Percentiles rank a stretch among this genome's conserved stretches.
These are phyloP conservation scores for Irpex sp. DNA, from an alignment of 1,284 basidiomycete genomes.

Conservation along the genomic window DNA sequence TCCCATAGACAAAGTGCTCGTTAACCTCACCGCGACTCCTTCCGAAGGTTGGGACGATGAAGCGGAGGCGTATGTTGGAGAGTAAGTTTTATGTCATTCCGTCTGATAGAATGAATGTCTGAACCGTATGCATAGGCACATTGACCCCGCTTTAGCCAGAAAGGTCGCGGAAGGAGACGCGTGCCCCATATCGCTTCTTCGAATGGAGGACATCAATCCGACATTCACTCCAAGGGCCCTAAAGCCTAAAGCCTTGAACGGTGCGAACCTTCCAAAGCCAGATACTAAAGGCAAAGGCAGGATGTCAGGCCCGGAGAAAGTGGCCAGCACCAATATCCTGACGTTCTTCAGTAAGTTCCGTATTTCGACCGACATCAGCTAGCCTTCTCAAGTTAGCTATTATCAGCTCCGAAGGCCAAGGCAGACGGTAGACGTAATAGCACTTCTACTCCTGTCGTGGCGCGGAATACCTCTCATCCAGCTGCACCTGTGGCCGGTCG, in stretches of 20 bases:
- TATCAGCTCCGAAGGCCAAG: conserved; percentile 47
- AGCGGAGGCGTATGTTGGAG: conserved; percentile 74
- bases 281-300: conserved; percentile 26
- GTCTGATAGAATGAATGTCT: not conserved
- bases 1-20: conserved; percentile 61
- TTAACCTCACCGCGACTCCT: conserved; percentile 63
- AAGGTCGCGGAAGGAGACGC: conserved; percentile 73
- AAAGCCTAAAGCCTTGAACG: conserved; percentile 34
- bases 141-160: conserved; percentile 56
- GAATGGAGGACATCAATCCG: conserved; percentile 82
- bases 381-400: conserved; percentile 22
- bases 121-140: conserved; percentile 38
- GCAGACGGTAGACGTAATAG: conserved; percentile 30
- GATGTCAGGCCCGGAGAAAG: conserved; percentile 26
- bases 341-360: conserved; percentile 59
- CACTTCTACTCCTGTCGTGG: conserved; percentile 11
- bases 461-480: not conserved
- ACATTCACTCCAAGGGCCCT: conserved; percentile 51
- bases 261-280: conserved; percentile 25
- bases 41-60: conserved; percentile 54
- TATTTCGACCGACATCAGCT: conserved; percentile 10
- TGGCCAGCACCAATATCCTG: conserved; percentile 41
- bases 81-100: conserved; percentile 39
- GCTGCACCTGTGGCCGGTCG: conserved; percentile 39
- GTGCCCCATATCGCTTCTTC: conserved; percentile 71